A percentile compares a stretch with the other conserved stretches of the same genome.
Evolutionary conservation across 345 rosid species (phyloP).

Genomic region (Salix dunnii): DNA sequence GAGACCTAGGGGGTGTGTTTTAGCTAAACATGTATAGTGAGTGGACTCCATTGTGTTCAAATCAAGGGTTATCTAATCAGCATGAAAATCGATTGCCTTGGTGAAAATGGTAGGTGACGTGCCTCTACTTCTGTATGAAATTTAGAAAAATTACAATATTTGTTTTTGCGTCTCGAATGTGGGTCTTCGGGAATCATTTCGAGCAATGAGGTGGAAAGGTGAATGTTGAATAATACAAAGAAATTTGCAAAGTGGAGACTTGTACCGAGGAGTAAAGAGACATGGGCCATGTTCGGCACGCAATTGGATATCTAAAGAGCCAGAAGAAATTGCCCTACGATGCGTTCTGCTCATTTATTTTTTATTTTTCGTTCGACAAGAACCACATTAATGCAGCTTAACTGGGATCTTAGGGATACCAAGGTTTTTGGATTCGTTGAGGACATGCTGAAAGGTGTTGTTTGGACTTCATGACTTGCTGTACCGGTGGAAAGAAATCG

Average conservation of each 20-base stretch:
- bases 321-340: constrained; percentile 19
- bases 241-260: constrained; percentile 24
- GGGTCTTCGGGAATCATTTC: constrained; percentile 35
- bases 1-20: not conserved
- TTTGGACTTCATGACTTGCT: not conserved
- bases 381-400: not conserved
- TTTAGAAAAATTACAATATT: not conserved
- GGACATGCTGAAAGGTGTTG: not conserved
- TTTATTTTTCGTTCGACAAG: not conserved
- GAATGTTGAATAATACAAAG: constrained; percentile 23
- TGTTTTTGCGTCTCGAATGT: constrained; percentile 14
- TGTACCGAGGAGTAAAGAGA: constrained; percentile 21
- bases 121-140: constrained; percentile 3
- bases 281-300: constrained; percentile 10
- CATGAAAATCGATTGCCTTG: constrained; percentile 11
- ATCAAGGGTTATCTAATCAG: constrained; percentile 38
- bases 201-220: constrained; percentile 26
- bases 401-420: not conserved
- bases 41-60: constrained; percentile 39
- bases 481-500: not conserved
- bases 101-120: constrained; percentile 12
- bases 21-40: constrained; percentile 17
- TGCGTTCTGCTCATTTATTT: not conserved
- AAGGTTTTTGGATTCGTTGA: not conserved
- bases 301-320: constrained; percentile 17